Evolutionary conservation across 176 grass and related monocot genomes (phyloP), one percentile per base, ranked within the genome.

Genomic region (Lolium multiflorum): DNA sequence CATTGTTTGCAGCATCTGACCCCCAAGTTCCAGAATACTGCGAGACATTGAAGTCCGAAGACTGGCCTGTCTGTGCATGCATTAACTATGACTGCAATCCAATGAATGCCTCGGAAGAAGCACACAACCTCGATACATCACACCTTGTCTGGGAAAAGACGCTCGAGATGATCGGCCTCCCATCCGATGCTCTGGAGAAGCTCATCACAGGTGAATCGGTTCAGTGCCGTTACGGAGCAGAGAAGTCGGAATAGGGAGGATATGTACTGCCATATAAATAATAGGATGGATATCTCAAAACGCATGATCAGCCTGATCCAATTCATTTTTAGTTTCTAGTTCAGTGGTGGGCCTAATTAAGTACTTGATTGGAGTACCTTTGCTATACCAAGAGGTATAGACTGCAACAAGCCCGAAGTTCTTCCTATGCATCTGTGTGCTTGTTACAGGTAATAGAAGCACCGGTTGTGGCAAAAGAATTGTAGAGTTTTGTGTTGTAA

Each of bases 91-190:
- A 99, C 76, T 99, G 94, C 57, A 93, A 89, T 81, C 97, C 97
- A 6, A 94, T 82, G 76, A 99, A 97, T 76, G 87, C 97, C 21
- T 99, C 97, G 22, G 94, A 99, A 85, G 97, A 99, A 92, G 90
- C 97, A 5, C 92, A 99, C 55, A 93, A 93, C 59, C 89, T 93
- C 11, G 92, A 91, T 80, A 99, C 92, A 10, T 87, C 92, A 0
- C 87, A 86, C 11, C 59, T 89, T 72, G 77, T 99, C 6, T 99
- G 97, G 97, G 94, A 97, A 66, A 99, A 99, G 84, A 99, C 97
- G 4, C 71, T 97, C 0, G 90, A 97, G 61, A 81, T 94, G 75
- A 87, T 97, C 9, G 94, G 94, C 14, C 97, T 99, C 50, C 92
- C 92, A 0, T 44, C 48, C 9, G 87, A 99, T 82, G 90, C 94